A percentile compares a stretch with the other conserved stretches of the same genome.
Conservation (phyloP, 352 stramenopile genomes). For the Peronospora tabacina region DNA sequence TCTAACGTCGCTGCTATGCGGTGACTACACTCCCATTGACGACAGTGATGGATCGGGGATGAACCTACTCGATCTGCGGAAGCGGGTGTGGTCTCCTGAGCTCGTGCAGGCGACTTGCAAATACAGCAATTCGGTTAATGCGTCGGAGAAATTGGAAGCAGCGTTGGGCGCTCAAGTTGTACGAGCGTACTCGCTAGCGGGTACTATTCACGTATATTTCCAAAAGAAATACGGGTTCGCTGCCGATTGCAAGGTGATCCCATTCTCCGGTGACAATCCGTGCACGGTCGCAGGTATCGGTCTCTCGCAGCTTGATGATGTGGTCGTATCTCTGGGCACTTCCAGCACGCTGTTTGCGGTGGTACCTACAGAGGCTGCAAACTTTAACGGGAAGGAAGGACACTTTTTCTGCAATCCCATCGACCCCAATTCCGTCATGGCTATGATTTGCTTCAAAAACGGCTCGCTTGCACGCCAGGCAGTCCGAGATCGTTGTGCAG, state of each 20-base stretch:
- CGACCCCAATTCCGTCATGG: slow-evolving; percentile 61
- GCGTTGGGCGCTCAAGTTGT: slow-evolving; percentile 39
- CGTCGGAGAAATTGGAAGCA: slow-evolving; percentile 17
- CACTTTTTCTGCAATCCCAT: slow-evolving; percentile 82
- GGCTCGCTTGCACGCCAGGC: slow-evolving; percentile 63
- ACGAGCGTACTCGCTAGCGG: slow-evolving; percentile 37
- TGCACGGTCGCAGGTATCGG: slow-evolving; percentile 65
- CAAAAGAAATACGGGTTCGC: slow-evolving; percentile 56
- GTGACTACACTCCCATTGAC: slow-evolving; percentile 63
- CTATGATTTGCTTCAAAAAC: slow-evolving; percentile 87
- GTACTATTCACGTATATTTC: slow-evolving; percentile 53
- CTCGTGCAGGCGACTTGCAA: slow-evolving; percentile 35
- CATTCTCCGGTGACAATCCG: slow-evolving; percentile 80
- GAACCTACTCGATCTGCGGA: slow-evolving; percentile 71
- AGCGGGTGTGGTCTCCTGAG: slow-evolving; percentile 46
- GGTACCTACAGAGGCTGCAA: slow-evolving; percentile 34
- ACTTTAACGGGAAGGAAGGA: slow-evolving; percentile 50
- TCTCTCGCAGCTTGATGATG: slow-evolving; percentile 42
- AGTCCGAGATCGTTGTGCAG: slow-evolving; percentile 36
- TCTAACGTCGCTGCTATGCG: slow-evolving; percentile 64
- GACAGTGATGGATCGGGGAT: slow-evolving; percentile 76
- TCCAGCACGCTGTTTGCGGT: slow-evolving; percentile 61
- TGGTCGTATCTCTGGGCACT: slow-evolving; percentile 56
- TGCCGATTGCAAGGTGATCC: slow-evolving; percentile 47
- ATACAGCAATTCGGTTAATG: slow-evolving; percentile 18